phyloP scores from a whole-genome alignment of 768 basidiomycete species.

The Kwoniella heveanensis region DNA sequence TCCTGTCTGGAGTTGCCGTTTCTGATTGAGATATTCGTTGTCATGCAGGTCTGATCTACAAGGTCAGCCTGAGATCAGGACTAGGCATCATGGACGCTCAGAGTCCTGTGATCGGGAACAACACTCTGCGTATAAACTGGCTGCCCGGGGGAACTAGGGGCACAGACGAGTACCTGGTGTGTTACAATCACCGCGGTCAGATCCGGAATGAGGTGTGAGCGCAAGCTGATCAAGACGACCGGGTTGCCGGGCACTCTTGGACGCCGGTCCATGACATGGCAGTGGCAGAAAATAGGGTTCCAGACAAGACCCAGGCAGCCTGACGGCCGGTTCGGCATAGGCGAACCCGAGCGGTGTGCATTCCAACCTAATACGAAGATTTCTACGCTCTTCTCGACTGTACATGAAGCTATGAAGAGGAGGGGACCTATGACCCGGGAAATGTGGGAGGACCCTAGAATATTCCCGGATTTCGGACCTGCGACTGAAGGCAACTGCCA shows the following conservation, averaged over 20 bases:
- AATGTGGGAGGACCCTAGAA: constrained; percentile 24
- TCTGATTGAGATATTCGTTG: no score
- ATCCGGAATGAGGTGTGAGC: neutral
- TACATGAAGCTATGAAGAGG: constrained; percentile 13
- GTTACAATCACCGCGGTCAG: neutral
- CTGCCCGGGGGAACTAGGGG: neutral
- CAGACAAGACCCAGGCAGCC: neutral
- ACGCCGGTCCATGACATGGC: neutral
- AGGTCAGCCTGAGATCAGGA: neutral
- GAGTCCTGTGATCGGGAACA: neutral
- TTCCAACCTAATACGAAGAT: constrained; percentile 3
- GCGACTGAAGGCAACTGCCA: neutral
- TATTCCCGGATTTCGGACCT: constrained; percentile 11
- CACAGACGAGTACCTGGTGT: neutral
- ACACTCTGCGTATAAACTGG: constrained; percentile 8
- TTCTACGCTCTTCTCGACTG: neutral
- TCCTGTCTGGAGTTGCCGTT: neutral
- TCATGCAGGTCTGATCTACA: constrained; percentile 14
- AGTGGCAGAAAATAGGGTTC: neutral
- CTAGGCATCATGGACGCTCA: constrained; percentile 4
- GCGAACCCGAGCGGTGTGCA: neutral
- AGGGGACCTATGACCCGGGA: constrained; percentile 14
- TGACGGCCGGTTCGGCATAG: neutral
- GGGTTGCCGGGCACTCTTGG: no score
- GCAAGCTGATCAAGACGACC: neutral